These are phyloP conservation scores for Tremellales sp. DNA, from an alignment of 1,284 basidiomycete species.

Conservation along the genomic window DNA sequence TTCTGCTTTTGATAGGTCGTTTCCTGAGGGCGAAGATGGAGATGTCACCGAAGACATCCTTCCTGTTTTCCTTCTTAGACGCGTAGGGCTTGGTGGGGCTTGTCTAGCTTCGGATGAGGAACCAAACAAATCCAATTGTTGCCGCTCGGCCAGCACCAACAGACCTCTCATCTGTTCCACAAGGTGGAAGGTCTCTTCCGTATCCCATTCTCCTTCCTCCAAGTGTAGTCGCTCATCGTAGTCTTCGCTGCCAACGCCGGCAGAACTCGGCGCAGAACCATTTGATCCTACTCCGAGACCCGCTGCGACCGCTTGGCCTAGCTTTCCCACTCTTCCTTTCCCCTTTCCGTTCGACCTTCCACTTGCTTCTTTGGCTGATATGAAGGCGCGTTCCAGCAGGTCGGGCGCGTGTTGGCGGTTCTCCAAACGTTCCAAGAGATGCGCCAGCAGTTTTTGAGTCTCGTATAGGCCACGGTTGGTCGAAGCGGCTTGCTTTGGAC, in stretches of 20 bases:
- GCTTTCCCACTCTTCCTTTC: conserved; percentile 16
- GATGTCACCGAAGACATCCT: conserved; percentile 28
- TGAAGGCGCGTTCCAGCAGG: conserved; percentile 31
- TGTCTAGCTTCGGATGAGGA: conserved; percentile 6
- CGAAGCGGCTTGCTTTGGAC: conserved; percentile 10
- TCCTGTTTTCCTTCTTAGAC: conserved; percentile 23
- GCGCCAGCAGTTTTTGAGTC: conserved; percentile 37
- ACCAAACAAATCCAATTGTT: conserved; percentile 32
- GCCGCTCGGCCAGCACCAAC: conserved; percentile 31
- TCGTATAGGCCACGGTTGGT: conserved; percentile 33
- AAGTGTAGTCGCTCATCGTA: conserved; percentile 20
- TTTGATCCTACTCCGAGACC: conserved; percentile 1
- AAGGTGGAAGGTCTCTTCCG: conserved; percentile 30
- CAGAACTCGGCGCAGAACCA: neutral
- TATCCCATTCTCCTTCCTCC: conserved; percentile 32
- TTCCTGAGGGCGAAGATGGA: conserved; percentile 9
- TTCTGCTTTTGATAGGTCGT: neutral
- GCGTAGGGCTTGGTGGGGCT: conserved; percentile 1
- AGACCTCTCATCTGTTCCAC: conserved; percentile 41
- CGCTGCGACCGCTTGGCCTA: conserved; percentile 25
- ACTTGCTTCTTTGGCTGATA: conserved; percentile 16
- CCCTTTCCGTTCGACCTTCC: conserved; percentile 12
- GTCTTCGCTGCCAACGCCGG: conserved; percentile 24
- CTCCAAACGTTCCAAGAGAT: conserved; percentile 39
- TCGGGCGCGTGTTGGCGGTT: conserved; percentile 27